These are phyloP conservation scores for Xylaria palmicola DNA, from an alignment of 495 filamentous ascomycete species.

Conservation along the genomic window DNA sequence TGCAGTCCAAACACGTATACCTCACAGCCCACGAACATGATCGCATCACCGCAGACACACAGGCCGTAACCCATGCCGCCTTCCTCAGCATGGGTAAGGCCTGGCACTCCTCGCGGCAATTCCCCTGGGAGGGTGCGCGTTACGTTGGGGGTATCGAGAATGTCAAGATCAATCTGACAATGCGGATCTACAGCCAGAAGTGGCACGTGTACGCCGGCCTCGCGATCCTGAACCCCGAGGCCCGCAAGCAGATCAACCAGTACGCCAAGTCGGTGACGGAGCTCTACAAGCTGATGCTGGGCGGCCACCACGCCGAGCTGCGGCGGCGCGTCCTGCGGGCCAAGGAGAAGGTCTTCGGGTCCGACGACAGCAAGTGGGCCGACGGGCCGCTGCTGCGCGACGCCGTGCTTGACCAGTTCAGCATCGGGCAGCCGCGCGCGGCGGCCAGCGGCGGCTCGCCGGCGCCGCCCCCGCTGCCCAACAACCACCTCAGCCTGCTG, in stretches of 20 bases:
- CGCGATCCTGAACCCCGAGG: slow-evolving; percentile 91
- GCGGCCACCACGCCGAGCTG: slow-evolving; percentile 77
- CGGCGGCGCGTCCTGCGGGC: slow-evolving; percentile 74
- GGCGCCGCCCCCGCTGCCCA: slow-evolving; percentile 60
- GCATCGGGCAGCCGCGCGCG: slow-evolving; percentile 56
- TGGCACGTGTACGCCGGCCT: slow-evolving; percentile 99
- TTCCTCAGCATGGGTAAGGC: slow-evolving; percentile 97
- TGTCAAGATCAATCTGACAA: slow-evolving; percentile 96
- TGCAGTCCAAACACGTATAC: slow-evolving; percentile 78
- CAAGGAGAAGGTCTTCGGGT: slow-evolving; percentile 74
- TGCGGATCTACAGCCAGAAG: slow-evolving; percentile 96
- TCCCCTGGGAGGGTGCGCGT: slow-evolving; percentile 90
- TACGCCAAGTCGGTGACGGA: slow-evolving; percentile 92
- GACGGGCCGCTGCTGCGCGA: slow-evolving; percentile 72
- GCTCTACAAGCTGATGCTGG: slow-evolving; percentile 93
- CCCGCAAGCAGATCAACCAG: slow-evolving; percentile 87
- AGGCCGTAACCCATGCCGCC: slow-evolving; percentile 95
- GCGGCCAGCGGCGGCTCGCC: too few relatives aligned
- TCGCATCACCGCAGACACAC: slow-evolving; percentile 95
- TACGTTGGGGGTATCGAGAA: slow-evolving; percentile 98
- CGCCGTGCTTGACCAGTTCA: slow-evolving; percentile 84
- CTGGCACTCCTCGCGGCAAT: slow-evolving; percentile 89
- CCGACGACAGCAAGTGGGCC: slow-evolving; percentile 48
- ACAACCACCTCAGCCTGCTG: slow-evolving; percentile 88
- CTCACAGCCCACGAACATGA: slow-evolving; percentile 87